Conservation (phyloP, 345 rosid species). For the Draba incana region DNA sequence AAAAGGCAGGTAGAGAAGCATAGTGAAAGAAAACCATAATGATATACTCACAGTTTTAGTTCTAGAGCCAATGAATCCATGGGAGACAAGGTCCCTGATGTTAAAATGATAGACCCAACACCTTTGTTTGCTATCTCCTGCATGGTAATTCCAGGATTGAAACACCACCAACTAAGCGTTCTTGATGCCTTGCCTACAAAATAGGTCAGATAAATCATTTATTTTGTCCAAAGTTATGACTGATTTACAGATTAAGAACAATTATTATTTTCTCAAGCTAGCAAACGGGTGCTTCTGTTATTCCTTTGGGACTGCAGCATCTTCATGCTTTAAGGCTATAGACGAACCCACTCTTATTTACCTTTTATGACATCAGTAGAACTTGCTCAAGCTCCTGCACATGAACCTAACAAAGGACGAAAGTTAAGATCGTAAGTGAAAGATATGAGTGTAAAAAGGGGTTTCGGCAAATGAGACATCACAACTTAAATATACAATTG, state of each 20-base stretch:
- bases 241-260: constrained; percentile 15
- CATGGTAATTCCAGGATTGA: constrained; percentile 97
- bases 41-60: constrained; percentile 70
- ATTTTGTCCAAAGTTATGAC: background rate
- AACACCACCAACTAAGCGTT: constrained; percentile 98
- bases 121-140: constrained; percentile 71
- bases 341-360: constrained; percentile 36
- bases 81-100: constrained; percentile 98
- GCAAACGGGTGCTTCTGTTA: constrained; percentile 15
- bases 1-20: constrained; percentile 22
- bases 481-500: background rate
- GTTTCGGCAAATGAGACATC: constrained; percentile 15
- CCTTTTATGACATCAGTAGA: constrained; percentile 66
- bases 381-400: constrained; percentile 70
- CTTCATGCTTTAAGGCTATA: constrained; percentile 14
- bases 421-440: constrained; percentile 13
- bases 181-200: constrained; percentile 81
- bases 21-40: constrained; percentile 19
- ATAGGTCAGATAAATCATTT: constrained; percentile 24
- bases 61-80: constrained; percentile 93
- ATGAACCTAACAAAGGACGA: constrained; percentile 68
- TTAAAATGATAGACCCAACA: constrained; percentile 84
- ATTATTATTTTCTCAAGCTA: constrained; percentile 6
- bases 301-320: constrained; percentile 20
- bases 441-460: constrained; percentile 9